phyloP scores from a whole-genome alignment of 495 filamentous ascomycete genomes.

The Penicillium macrosclerotiorum region DNA sequence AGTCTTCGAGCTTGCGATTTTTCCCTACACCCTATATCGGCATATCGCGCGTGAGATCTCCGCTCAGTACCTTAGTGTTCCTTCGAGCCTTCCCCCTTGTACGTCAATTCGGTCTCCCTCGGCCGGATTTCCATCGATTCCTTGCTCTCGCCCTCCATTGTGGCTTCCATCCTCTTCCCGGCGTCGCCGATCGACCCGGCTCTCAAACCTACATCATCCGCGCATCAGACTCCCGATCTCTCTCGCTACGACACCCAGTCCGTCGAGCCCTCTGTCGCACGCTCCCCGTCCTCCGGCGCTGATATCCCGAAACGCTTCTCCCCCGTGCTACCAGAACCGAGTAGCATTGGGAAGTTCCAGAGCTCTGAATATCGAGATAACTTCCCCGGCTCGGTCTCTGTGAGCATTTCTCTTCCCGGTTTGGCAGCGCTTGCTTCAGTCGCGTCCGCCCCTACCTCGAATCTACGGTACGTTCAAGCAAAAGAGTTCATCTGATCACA shows the following conservation, averaged over 20 bases:
- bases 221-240: conserved; percentile 38
- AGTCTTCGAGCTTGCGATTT: too few relatives aligned
- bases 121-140: conserved; percentile 39
- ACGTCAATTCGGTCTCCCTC: conserved; percentile 34
- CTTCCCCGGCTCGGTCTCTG: conserved; percentile 19
- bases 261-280: conserved; percentile 12
- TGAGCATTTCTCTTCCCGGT: conserved; percentile 33
- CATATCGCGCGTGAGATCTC: neutral
- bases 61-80: neutral
- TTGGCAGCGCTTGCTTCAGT: conserved; percentile 60
- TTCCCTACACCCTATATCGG: too few relatives aligned
- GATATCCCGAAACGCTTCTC: conserved; percentile 15
- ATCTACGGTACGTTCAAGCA: conserved; percentile 63
- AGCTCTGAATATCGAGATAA: conserved; percentile 16
- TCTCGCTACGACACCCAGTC: conserved; percentile 29
- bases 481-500: too few relatives aligned
- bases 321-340: conserved; percentile 20
- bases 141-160: conserved; percentile 41
- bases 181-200: conserved; percentile 58
- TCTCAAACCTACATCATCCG: conserved; percentile 45
- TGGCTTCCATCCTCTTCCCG: conserved; percentile 52
- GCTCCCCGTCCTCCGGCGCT: conserved; percentile 21
- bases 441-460: conserved; percentile 60
- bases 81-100: conserved; percentile 9
- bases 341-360: conserved; percentile 19